Conservation (phyloP, 2,329 filamentous ascomycete genomes). For the Aotearoamyces nothofagi region DNA sequence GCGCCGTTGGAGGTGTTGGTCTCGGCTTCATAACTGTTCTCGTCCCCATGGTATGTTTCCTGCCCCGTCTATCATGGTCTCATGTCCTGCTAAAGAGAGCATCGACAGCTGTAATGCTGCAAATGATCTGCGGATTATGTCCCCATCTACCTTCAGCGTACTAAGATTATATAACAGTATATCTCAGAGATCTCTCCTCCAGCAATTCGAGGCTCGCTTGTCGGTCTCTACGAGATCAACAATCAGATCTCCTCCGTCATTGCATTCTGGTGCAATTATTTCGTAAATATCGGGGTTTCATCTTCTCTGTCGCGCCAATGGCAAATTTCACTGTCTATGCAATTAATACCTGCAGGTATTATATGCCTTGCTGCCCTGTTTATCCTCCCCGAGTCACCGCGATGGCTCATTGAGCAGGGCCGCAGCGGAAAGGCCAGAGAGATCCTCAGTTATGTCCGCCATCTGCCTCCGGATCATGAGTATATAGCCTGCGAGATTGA, state of each 20-base stretch:
- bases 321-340: slow-evolving; percentile 22
- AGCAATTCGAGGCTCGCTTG: slow-evolving; percentile 12
- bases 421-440: background rate
- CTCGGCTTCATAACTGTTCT: slow-evolving; percentile 12
- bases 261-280: slow-evolving; percentile 14
- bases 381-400: slow-evolving; percentile 55
- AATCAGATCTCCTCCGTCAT: slow-evolving; percentile 12
- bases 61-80: background rate
- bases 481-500: slow-evolving; percentile 3
- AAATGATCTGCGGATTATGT: no score
- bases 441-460: slow-evolving; percentile 1
- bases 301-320: slow-evolving; percentile 11
- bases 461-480: slow-evolving; percentile 1
- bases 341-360: slow-evolving; percentile 18
- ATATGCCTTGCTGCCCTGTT: slow-evolving; percentile 16
- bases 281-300: slow-evolving; percentile 9
- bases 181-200: slow-evolving; percentile 15
- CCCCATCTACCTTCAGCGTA: no score
- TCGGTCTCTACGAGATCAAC: slow-evolving; percentile 15
- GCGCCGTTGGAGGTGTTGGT: slow-evolving; percentile 13
- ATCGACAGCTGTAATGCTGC: no score
- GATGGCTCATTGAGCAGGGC: slow-evolving; percentile 36
- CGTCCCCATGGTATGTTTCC: slow-evolving; percentile 10
- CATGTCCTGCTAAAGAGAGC: no score
- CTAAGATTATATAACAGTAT: slow-evolving; percentile 9